Conservation (phyloP, 257 asterid species). For the Solanum clarkiae region DNA sequence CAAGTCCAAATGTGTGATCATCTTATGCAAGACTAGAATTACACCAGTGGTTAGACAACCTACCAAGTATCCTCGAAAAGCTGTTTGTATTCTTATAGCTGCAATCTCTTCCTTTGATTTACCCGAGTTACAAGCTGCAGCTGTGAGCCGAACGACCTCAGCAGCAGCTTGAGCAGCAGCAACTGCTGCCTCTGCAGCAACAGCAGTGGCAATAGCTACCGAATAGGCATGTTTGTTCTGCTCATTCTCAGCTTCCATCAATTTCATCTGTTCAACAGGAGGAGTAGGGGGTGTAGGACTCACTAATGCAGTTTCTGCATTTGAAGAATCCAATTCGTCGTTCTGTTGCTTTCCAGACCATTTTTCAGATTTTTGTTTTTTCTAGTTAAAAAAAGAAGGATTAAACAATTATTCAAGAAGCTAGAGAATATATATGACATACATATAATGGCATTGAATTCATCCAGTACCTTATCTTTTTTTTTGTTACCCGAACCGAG, state of each 20-base stretch:
- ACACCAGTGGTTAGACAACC: background rate
- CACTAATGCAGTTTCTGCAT: slow-evolving; percentile 14
- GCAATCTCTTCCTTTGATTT: slow-evolving; percentile 56
- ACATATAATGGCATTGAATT: background rate
- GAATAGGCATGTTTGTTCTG: slow-evolving; percentile 63
- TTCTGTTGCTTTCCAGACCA: slow-evolving; percentile 45
- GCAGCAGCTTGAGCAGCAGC: slow-evolving; percentile 86
- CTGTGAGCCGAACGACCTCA: slow-evolving; percentile 65
- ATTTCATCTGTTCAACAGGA: slow-evolving; percentile 28
- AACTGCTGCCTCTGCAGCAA: slow-evolving; percentile 85
- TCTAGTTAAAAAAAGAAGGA: slow-evolving; percentile 18
- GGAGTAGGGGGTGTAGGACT: slow-evolving; percentile 12
- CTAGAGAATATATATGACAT: background rate
- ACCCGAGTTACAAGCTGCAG: slow-evolving; percentile 27
- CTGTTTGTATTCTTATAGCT: slow-evolving; percentile 58
- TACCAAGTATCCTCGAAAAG: slow-evolving; percentile 77
- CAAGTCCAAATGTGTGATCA: background rate
- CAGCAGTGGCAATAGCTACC: slow-evolving; percentile 60
- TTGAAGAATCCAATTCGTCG: slow-evolving; percentile 11
- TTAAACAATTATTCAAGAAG: background rate
- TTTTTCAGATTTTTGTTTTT: slow-evolving; percentile 25
- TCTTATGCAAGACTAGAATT: background rate
- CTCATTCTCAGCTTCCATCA: slow-evolving; percentile 51
- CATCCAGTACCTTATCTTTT: slow-evolving; percentile 31
- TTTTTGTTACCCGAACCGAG: slow-evolving; percentile 32